These are phyloP conservation scores for Sclerotinia spermophila DNA, from an alignment of 2,329 filamentous ascomycete species.

Conservation along the genomic window DNA sequence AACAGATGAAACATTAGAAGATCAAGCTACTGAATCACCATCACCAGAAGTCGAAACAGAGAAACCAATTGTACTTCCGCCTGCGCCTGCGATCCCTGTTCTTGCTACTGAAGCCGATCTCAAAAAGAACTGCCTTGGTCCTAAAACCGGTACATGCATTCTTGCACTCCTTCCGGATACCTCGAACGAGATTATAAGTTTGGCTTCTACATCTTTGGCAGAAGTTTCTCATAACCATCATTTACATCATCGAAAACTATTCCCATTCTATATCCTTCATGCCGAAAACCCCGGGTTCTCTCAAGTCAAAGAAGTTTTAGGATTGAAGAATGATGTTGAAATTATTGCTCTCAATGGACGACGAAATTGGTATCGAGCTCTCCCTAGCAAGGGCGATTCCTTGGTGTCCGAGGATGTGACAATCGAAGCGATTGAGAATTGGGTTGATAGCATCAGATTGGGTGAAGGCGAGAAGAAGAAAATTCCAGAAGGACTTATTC, in stretches of 20 bases:
- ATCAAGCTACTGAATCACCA: constrained; percentile 50
- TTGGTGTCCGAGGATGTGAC: constrained; percentile 48
- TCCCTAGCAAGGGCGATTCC: constrained; percentile 37
- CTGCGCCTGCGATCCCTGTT: constrained; percentile 61
- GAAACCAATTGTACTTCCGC: constrained; percentile 47
- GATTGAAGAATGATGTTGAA: constrained; percentile 59
- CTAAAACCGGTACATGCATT: constrained; percentile 78
- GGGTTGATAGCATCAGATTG: constrained; percentile 89
- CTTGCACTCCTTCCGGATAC: constrained; percentile 64
- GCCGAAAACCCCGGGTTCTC: constrained; percentile 54
- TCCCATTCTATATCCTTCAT: constrained; percentile 79
- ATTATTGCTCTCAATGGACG: constrained; percentile 82
- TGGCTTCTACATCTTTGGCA: constrained; percentile 61
- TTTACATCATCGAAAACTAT: constrained; percentile 62
- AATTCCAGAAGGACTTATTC: constrained; percentile 60
- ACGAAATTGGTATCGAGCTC: constrained; percentile 80
- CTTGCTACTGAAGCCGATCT: constrained; percentile 63
- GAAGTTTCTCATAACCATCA: constrained; percentile 74
- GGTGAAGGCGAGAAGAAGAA: constrained; percentile 80
- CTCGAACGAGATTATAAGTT: constrained; percentile 40
- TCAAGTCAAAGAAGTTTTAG: constrained; percentile 57
- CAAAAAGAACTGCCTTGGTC: constrained; percentile 65
- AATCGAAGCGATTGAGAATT: constrained; percentile 65
- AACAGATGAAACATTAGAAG: constrained; percentile 48
- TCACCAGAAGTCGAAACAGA: constrained; percentile 38